Conservation (phyloP, 2,329 filamentous ascomycete species). For the Alternaria metachromatica region DNA sequence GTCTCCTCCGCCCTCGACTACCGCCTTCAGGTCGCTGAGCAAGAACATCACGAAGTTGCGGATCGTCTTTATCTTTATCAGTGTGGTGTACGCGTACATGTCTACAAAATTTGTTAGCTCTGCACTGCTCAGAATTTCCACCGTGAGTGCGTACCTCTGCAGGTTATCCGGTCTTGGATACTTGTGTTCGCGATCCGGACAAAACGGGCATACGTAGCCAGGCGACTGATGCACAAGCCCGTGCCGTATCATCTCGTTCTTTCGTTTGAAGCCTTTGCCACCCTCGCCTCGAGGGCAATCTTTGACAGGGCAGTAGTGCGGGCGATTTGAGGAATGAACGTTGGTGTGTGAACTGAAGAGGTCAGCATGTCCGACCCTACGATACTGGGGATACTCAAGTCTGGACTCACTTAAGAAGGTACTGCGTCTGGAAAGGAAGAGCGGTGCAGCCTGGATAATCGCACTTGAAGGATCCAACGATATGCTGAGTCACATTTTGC, state of each 20-base stretch:
- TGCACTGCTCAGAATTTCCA: background rate
- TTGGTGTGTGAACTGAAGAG: conserved; percentile 70
- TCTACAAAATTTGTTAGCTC: conserved; percentile 53
- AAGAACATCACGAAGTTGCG: conserved; percentile 79
- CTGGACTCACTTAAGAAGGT: conserved; percentile 70
- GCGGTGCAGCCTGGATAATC: conserved; percentile 70
- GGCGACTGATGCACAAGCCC: conserved; percentile 93
- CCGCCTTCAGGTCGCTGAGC: conserved; percentile 85
- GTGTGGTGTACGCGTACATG: conserved; percentile 92
- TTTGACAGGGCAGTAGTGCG: conserved; percentile 67
- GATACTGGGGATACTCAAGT: background rate
- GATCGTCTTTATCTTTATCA: conserved; percentile 89
- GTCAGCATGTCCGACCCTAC: background rate
- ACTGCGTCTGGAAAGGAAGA: conserved; percentile 76
- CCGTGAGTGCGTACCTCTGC: conserved; percentile 71
- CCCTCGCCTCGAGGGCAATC: conserved; percentile 65
- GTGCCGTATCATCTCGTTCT: conserved; percentile 75
- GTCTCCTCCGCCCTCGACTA: conserved; percentile 77
- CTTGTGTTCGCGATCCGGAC: conserved; percentile 88
- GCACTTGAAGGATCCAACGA: conserved; percentile 57
- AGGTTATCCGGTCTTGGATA: conserved; percentile 96
- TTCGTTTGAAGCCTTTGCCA: conserved; percentile 72
- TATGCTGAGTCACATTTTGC: conserved; percentile 34
- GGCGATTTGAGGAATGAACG: conserved; percentile 68
- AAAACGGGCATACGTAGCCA: conserved; percentile 96